These are phyloP conservation scores for Talaromyces sp. DNA, from an alignment of 2,329 filamentous ascomycete genomes.

Conservation along the genomic window DNA sequence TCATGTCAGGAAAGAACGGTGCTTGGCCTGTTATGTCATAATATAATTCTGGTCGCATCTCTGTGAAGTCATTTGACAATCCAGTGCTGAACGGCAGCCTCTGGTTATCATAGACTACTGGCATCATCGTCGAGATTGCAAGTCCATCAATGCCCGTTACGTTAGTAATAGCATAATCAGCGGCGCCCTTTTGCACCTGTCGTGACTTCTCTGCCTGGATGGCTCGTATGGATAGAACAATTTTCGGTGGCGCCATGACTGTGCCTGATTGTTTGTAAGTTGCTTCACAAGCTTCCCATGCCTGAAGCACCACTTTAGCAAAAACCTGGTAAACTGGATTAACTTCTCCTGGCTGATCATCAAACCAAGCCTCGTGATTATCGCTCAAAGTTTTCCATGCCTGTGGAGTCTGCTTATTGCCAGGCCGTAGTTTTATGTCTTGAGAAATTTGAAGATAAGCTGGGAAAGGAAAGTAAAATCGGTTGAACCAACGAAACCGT, in stretches of 20 bases:
- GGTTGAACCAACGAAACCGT: slow-evolving; percentile 43
- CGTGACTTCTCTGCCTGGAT: slow-evolving; percentile 20
- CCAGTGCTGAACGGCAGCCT: neutral
- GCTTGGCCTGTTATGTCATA: neutral
- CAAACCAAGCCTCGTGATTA: slow-evolving; percentile 42
- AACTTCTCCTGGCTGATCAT: neutral
- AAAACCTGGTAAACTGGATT: slow-evolving; percentile 33
- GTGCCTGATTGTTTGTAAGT: slow-evolving; percentile 1
- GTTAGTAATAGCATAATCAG: neutral
- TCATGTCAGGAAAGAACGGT: neutral
- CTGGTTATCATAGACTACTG: neutral
- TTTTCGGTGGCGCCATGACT: slow-evolving; percentile 24
- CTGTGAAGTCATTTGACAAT: neutral
- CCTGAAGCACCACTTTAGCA: slow-evolving; percentile 38
- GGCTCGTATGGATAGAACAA: slow-evolving; percentile 31
- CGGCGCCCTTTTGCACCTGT: neutral
- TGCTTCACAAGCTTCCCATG: slow-evolving; percentile 37
- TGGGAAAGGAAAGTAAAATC: slow-evolving; percentile 49
- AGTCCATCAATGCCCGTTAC: neutral
- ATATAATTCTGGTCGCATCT: neutral
- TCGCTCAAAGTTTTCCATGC: slow-evolving; percentile 48
- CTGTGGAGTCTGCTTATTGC: slow-evolving; percentile 20
- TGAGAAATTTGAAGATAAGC: slow-evolving; percentile 49
- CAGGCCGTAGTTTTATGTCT: slow-evolving; percentile 41
- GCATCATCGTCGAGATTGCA: neutral